A percentile compares a stretch with the other conserved stretches of the same genome.
These are phyloP conservation scores for Psilocybe azurescens DNA, from an alignment of 768 basidiomycete genomes.

Conservation along the genomic window DNA sequence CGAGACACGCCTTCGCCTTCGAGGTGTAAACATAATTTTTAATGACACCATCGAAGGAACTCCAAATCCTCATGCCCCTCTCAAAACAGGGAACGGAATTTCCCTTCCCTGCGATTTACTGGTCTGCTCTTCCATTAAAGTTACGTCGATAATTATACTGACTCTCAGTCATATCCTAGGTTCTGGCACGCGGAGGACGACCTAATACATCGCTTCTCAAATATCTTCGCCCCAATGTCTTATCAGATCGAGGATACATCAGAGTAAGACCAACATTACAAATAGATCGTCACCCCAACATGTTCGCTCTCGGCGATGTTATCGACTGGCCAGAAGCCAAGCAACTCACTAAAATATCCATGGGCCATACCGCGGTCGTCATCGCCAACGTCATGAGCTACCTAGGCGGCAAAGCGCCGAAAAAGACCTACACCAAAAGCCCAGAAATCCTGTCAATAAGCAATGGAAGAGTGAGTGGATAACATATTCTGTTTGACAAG, in stretches of 20 bases:
- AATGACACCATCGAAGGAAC: constrained; percentile 53
- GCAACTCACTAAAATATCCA: constrained; percentile 48
- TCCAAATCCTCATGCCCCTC: constrained; percentile 18
- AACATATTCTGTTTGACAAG: neutral
- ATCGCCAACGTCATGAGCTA: constrained; percentile 50
- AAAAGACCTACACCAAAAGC: constrained; percentile 29
- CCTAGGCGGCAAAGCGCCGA: constrained; percentile 33
- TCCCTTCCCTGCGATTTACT: constrained; percentile 30
- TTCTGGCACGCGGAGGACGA: constrained; percentile 44
- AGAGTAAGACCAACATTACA: constrained; percentile 64
- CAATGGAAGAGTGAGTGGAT: constrained; percentile 26
- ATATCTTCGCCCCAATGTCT: constrained; percentile 42
- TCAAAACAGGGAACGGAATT: constrained; percentile 30
- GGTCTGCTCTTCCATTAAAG: constrained; percentile 15
- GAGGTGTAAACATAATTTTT: constrained; percentile 55
- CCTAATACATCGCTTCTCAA: constrained; percentile 56
- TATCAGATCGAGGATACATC: constrained; percentile 47
- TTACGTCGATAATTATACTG: neutral
- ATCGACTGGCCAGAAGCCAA: constrained; percentile 71
- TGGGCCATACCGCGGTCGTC: constrained; percentile 46
- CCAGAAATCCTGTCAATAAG: constrained; percentile 29
- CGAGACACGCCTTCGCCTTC: constrained; percentile 43
- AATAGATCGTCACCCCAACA: constrained; percentile 48
- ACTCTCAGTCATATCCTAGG: constrained; percentile 19
- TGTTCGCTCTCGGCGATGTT: constrained; percentile 72